A percentile compares a stretch with the other conserved stretches of the same genome.
Evolutionary conservation across 208 protist genomes (phyloP).

Genomic region (Wallacemonas sp.): DNA sequence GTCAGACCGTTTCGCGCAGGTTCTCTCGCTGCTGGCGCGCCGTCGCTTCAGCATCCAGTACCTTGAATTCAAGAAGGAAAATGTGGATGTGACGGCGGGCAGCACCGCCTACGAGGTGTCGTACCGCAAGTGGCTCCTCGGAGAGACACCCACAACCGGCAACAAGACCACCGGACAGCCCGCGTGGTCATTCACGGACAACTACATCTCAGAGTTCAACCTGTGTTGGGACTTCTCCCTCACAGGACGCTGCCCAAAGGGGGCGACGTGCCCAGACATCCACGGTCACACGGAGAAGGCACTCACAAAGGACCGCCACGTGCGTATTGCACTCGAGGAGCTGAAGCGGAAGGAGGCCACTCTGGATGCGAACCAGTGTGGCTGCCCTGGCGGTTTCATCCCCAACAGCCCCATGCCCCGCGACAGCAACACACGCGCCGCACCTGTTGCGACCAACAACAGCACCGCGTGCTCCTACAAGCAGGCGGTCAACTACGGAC

Average conservation of each 20-base stretch:
- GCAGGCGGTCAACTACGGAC: background rate
- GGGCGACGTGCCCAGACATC: constrained; percentile 37
- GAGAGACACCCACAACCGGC: constrained; percentile 10
- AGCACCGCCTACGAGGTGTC: constrained; percentile 52
- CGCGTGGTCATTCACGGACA: constrained; percentile 28
- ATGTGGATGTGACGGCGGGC: constrained; percentile 45
- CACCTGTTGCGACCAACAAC: background rate
- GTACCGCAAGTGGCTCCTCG: constrained; percentile 53
- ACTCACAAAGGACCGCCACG: constrained; percentile 46
- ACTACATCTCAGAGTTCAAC: constrained; percentile 52
- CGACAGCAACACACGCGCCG: background rate
- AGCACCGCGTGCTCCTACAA: background rate
- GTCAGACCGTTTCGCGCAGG: constrained; percentile 40
- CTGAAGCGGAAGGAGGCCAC: constrained; percentile 38
- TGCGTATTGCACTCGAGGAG: constrained; percentile 41
- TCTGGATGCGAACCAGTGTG: background rate
- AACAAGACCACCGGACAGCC: constrained; percentile 2
- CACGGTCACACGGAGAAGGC: constrained; percentile 49
- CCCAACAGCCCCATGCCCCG: background rate
- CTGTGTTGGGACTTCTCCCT: constrained; percentile 57
- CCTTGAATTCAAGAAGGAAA: constrained; percentile 52
- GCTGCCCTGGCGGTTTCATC: background rate
- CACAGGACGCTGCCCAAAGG: constrained; percentile 39
- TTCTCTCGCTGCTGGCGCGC: constrained; percentile 43
- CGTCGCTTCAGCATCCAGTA: constrained; percentile 47